Base-by-base conservation (phyloP, 2,329 filamentous ascomycete genomes). In the Davidsoniella neocaledoniae region DNA sequence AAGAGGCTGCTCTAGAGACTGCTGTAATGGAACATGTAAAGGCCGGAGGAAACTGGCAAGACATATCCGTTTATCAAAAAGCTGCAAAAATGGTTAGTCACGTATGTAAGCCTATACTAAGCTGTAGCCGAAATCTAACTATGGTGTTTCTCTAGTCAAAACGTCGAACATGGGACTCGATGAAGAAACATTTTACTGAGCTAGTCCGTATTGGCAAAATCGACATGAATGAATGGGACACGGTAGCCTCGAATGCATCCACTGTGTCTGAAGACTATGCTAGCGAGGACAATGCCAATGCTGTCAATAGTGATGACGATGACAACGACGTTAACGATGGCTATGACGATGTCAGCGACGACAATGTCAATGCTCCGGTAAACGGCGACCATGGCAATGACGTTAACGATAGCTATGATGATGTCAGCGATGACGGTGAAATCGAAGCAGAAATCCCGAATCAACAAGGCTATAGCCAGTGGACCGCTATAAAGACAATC, bases 21-120 rank as follows among this genome's bases (percentile, higher is more conserved):
- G 51, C 43, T 40, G 54, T 47, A 5, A 46, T 17, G 47, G 38
- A 37, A 10, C 39, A 37, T 53, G 52, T 52, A 44, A 44, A 56
- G 49, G 38, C 19, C 19, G 54, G 54, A 2, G 51, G 50, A 9
- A 43, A 51, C 44, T 55, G 54, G 54, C 47, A 52, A 19, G 47
- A 50, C 33, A 49, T 43, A n/a, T 16, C 37, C 2, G 36, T 53
- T 3, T 55, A 55, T 33, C 44, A 54, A 43, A 46, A 43, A 14
- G 26, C 50, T 19, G 45, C 53, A 17, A 37, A 50, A 38, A 14
- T 43, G 45, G 53, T 54, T 50, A 17, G 51, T 17, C 9, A 9
- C 17, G 16, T n/a, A 8, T 9, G n/a, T 41, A 7, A 50, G 2
- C 10, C 8, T 1, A 5, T 16, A 4, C 14, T 14, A 9, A n/a